Base-by-base conservation (phyloP, 192 early-diverging fungal species). In the Backusella circina region DNA sequence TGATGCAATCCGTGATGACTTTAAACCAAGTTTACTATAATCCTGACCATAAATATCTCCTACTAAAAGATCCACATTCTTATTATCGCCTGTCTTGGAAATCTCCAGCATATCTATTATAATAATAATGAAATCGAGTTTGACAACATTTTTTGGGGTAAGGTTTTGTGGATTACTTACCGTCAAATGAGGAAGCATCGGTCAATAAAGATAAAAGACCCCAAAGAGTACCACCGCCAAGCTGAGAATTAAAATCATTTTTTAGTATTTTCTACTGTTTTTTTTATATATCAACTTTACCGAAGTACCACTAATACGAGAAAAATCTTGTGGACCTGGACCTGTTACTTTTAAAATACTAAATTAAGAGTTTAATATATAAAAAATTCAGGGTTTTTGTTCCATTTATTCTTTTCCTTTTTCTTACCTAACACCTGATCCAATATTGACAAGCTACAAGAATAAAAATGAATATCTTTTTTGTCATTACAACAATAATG, bases 161-260 rank as follows among this genome's bases (percentile, higher is more conserved):
- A 28, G 23, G 26, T 16, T 41, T 38, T n/a, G 41, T n/a, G 23
- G 18, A 12, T 9, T 18, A 41, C 70, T 33, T 87, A 89, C 90
- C 92, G 82, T 98, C 96, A 77, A 96, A 98, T 51, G 90, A 90
- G 76, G 90, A 88, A 23, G 95, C 96, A 37, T 93, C 88, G n/a
- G 96, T 98, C 74, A 99, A 86, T 65, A 97, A 75, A 23, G 93
- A 91, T 67, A 97, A 79, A 39, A 99, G 83, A 16, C 98, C 98
- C 97, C 97, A 98, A 36, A 98, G 84, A 33, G 98, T 99, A 64
- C 96, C 96, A 65, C 97, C 97, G 71, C 97, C 97, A 61, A 99
- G 83, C 87, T 89, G 67, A 47, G 39, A 65, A 65, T 64, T 41
- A 66, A 37, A 66, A 30, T 21, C 51, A 36, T 4, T 26, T 28